Conservation (phyloP, 1,139 yeast genomes). For the Kodamaea alishanica region DNA sequence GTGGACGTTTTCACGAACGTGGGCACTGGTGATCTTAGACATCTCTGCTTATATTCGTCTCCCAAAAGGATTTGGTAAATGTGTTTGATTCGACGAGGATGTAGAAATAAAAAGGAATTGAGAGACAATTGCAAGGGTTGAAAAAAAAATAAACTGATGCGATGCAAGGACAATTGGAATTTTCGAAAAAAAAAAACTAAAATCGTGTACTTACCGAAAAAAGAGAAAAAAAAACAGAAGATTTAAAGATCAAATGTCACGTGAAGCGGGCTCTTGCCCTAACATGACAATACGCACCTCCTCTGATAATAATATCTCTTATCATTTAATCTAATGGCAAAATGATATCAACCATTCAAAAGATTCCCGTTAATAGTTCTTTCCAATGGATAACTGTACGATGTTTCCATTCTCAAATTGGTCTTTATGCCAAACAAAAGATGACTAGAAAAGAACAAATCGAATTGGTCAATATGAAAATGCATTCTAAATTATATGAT, state of each 20-base stretch:
- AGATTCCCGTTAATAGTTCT: no score
- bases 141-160: conserved; percentile 1
- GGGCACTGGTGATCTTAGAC: conserved; percentile 92
- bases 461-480: conserved; percentile 20
- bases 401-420: neutral
- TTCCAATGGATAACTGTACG: neutral
- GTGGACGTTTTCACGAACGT: conserved; percentile 96
- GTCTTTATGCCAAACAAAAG: neutral
- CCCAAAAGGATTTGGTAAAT: conserved; percentile 57
- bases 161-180: conserved; percentile 4
- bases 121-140: neutral
- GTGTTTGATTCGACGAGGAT: conserved; percentile 53
- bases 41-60: conserved; percentile 61
- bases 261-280: conserved; percentile 7
- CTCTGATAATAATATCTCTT: no score
- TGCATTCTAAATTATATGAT: conserved; percentile 25
- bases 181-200: neutral
- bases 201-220: neutral
- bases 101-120: conserved; percentile 14
- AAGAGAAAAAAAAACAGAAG: neutral
- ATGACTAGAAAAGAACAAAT: conserved; percentile 25
- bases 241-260: neutral
- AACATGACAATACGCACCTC: neutral
- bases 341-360: no score
- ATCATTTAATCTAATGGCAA: no score